Evolutionary conservation across 1,139 yeast species (phyloP).

Genomic region (Suhomyces panamericanus): DNA sequence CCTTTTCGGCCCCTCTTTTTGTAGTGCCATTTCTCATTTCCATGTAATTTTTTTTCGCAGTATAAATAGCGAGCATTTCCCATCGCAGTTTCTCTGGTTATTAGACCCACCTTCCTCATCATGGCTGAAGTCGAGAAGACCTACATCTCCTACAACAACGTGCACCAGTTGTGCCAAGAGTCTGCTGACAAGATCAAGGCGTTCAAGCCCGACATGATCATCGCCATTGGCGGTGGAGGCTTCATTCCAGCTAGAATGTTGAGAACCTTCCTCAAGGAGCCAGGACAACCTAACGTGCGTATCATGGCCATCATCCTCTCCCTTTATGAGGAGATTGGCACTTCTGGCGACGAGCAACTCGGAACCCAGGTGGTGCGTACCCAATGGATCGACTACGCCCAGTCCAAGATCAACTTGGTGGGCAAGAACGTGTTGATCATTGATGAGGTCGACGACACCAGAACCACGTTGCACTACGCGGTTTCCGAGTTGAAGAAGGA

Average conservation of each 20-base stretch:
- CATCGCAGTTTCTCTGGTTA: slow-evolving; percentile 5
- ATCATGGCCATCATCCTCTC: slow-evolving; percentile 94
- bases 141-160: slow-evolving; percentile 87
- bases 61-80: slow-evolving; percentile 7
- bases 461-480: slow-evolving; percentile 93
- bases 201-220: slow-evolving; percentile 76
- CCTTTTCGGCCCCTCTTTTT: too few relatives aligned
- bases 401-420: slow-evolving; percentile 52
- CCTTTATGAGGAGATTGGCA: slow-evolving; percentile 76
- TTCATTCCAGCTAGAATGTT: slow-evolving; percentile 95
- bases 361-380: slow-evolving; percentile 91
- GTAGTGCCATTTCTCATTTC: not conserved
- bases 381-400: slow-evolving; percentile 91
- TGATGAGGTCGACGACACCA: slow-evolving; percentile 94
- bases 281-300: slow-evolving; percentile 84
- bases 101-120: slow-evolving; percentile 4
- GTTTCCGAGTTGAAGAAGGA: slow-evolving; percentile 85
- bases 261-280: slow-evolving; percentile 83
- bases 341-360: slow-evolving; percentile 59
- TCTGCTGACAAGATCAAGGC: slow-evolving; percentile 70
- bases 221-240: slow-evolving; percentile 94
- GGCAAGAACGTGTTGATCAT: slow-evolving; percentile 83
- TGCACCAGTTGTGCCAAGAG: slow-evolving; percentile 90
- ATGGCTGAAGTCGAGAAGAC: slow-evolving; percentile 52
- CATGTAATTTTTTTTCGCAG: slow-evolving; percentile 4